A percentile compares a stretch with the other conserved stretches of the same genome.
Conservation (phyloP, 2,329 filamentous ascomycete species). For the Botryosphaeria dothidea region DNA sequence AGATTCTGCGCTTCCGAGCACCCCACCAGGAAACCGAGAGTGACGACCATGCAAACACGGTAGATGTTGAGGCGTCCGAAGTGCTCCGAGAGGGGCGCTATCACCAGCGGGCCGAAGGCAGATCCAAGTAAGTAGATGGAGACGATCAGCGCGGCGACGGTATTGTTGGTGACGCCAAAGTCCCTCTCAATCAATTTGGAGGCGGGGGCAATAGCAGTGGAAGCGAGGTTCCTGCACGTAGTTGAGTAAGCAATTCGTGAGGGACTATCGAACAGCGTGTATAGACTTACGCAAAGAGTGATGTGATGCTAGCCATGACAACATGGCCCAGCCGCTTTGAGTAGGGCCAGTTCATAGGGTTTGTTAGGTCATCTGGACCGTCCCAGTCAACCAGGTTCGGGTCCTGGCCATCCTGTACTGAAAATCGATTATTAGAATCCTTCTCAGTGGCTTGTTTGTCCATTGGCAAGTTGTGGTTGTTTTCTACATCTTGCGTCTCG, state of each 20-base stretch:
- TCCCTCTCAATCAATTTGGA: slow-evolving; percentile 17
- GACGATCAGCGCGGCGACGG: slow-evolving; percentile 23
- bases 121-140: slow-evolving; percentile 31
- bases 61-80: slow-evolving; percentile 27
- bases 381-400: slow-evolving; percentile 16
- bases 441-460: too few species aligned
- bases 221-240: slow-evolving; percentile 14
- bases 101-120: slow-evolving; percentile 30
- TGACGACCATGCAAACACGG: slow-evolving; percentile 23
- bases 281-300: neutral
- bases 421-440: neutral
- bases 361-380: neutral
- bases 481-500: too few species aligned
- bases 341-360: neutral
- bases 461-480: too few species aligned
- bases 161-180: slow-evolving; percentile 20
- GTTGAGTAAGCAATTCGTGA: too few species aligned
- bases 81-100: slow-evolving; percentile 31
- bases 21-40: slow-evolving; percentile 27
- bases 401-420: neutral
- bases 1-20: slow-evolving; percentile 27
- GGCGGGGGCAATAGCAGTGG: slow-evolving; percentile 23
- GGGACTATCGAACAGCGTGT: neutral
- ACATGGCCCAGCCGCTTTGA: slow-evolving; percentile 29
- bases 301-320: slow-evolving; percentile 22